Evolutionary conservation across 345 rosid species (phyloP).

Genomic region (Mallotus nudiflorus): DNA sequence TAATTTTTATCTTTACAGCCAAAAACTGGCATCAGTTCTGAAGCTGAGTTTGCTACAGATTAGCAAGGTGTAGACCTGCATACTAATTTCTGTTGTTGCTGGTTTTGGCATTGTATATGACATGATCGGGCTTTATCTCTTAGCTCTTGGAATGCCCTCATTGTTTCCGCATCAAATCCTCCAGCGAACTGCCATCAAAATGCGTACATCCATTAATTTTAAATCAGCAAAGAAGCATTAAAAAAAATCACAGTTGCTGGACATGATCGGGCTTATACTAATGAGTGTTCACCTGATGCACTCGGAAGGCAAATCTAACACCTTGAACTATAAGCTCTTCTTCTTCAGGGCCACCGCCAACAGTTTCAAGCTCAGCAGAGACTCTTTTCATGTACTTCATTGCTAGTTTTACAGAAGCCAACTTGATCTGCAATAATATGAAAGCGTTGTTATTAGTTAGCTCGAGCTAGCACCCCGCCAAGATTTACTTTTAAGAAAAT

Average conservation of each 20-base stretch:
- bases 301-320: constrained; percentile 94
- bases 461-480: too few species aligned
- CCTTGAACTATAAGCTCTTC: constrained; percentile 95
- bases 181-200: constrained; percentile 71
- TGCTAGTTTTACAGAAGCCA: constrained; percentile 89
- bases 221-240: not conserved
- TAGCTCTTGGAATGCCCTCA: constrained; percentile 93
- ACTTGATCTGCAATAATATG: constrained; percentile 57
- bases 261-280: too few species aligned
- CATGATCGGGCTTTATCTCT: constrained; percentile 89
- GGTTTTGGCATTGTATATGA: constrained; percentile 70
- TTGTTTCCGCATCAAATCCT: constrained; percentile 91
- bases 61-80: constrained; percentile 60
- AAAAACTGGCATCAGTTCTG: constrained; percentile 10
- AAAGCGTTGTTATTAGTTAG: too few species aligned
- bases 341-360: constrained; percentile 73
- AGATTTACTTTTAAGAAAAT: too few species aligned
- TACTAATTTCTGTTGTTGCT: constrained; percentile 56
- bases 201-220: not conserved
- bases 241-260: too few species aligned
- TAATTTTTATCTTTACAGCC: constrained; percentile 17
- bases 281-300: constrained; percentile 69
- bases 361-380: constrained; percentile 77
- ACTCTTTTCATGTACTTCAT: constrained; percentile 97
- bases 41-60: constrained; percentile 53